Conservation (phyloP, 371 early-diverging fungal genomes). For the Haplosporangium sp. region DNA sequence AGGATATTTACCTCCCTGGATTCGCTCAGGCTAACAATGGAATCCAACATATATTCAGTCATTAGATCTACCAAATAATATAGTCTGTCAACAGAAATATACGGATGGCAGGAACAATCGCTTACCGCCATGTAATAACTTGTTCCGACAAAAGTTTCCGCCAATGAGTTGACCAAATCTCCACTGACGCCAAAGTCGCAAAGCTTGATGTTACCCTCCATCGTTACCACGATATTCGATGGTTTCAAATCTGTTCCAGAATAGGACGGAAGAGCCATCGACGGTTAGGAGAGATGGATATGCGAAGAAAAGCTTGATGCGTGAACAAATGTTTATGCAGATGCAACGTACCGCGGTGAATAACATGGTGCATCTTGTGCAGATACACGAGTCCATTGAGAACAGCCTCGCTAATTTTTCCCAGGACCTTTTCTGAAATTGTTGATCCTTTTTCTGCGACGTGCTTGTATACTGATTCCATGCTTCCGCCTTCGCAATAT, state of each 20-base stretch:
- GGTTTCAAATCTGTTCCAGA: constrained; percentile 84
- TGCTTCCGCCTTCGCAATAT: constrained; percentile 86
- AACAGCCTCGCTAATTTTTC: constrained; percentile 84
- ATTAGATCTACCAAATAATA: too few species aligned
- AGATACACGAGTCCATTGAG: constrained; percentile 81
- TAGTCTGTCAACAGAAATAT: background rate
- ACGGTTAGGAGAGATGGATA: too few species aligned
- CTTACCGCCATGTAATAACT: constrained; percentile 95
- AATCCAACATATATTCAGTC: too few species aligned
- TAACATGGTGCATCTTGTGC: constrained; percentile 77
- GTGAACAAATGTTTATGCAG: too few species aligned
- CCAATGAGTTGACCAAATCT: constrained; percentile 89
- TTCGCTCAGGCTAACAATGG: constrained; percentile 97
- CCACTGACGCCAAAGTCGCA: constrained; percentile 97
- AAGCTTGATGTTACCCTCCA: constrained; percentile 90
- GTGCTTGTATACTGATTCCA: constrained; percentile 83
- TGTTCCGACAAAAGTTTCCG: constrained; percentile 96
- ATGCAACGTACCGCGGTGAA: constrained; percentile 81
- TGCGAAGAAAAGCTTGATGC: too few species aligned
- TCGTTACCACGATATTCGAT: constrained; percentile 87
- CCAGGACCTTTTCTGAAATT: constrained; percentile 86
- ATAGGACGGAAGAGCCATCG: background rate
- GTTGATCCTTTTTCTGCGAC: constrained; percentile 68
- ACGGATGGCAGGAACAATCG: background rate
- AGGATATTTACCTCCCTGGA: constrained; percentile 90